These are phyloP conservation scores for Pharus latifolius DNA, from an alignment of 176 grass and related monocot genomes.

Conservation along the genomic window DNA sequence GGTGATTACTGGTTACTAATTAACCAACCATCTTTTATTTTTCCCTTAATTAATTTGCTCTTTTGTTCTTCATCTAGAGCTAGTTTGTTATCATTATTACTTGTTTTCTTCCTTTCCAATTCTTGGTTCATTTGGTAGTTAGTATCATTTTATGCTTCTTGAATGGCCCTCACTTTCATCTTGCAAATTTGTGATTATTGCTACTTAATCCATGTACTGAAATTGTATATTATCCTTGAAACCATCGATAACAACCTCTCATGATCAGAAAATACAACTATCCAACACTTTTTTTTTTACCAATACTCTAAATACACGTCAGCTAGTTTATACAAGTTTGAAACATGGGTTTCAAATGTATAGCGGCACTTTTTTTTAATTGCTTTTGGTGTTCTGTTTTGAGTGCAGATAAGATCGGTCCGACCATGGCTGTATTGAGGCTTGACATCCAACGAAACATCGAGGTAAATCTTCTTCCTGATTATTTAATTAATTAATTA, in stretches of 20 bases:
- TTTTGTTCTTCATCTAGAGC: too few species aligned
- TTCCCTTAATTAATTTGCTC: background rate
- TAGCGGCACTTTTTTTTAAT: background rate
- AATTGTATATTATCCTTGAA: too few species aligned
- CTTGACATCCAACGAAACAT: slow-evolving; percentile 86
- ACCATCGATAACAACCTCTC: too few species aligned
- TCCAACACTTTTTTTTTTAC: too few species aligned
- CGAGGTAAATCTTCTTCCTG: slow-evolving; percentile 28
- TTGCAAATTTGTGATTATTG: background rate
- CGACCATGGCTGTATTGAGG: slow-evolving; percentile 81
- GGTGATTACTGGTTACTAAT: slow-evolving; percentile 13
- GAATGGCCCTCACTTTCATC: background rate
- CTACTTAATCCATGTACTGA: too few species aligned
- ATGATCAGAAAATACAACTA: too few species aligned
- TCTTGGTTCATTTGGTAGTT: background rate
- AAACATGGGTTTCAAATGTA: too few species aligned
- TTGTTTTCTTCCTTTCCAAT: background rate
- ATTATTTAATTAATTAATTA: background rate
- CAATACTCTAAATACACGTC: too few species aligned
- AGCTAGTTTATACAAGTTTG: too few species aligned
- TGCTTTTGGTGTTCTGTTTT: background rate
- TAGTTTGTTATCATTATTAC: too few species aligned
- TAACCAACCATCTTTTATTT: background rate
- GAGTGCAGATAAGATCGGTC: slow-evolving; percentile 87
- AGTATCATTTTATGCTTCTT: background rate